These are phyloP conservation scores for Scutellaria baicalensis DNA, from an alignment of 257 asterid species.

Conservation along the genomic window DNA sequence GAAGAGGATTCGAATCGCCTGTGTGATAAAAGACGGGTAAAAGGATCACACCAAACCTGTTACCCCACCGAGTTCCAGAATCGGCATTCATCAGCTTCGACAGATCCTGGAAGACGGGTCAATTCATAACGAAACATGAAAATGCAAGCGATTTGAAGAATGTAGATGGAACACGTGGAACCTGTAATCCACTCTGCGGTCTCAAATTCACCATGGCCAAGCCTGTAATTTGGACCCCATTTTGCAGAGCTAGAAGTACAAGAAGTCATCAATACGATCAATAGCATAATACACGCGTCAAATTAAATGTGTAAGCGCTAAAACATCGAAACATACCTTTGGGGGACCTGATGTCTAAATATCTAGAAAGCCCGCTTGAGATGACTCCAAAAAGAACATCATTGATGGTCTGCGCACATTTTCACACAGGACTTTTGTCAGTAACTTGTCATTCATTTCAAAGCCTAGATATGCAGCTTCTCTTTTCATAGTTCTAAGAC, in stretches of 20 bases:
- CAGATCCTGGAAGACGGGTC: constrained; percentile 34
- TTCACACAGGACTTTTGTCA: background rate
- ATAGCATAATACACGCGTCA: background rate
- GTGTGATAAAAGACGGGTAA: constrained; percentile 53
- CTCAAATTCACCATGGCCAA: constrained; percentile 76
- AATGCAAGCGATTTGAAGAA: background rate
- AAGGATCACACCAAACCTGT: constrained; percentile 66
- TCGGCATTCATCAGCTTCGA: constrained; percentile 33
- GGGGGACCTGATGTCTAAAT: constrained; percentile 42
- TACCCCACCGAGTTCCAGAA: constrained; percentile 40
- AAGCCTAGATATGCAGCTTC: background rate
- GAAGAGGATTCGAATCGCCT: constrained; percentile 43
- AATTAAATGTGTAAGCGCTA: no score
- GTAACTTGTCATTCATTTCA: background rate
- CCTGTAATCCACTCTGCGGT: constrained; percentile 65
- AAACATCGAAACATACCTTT: constrained; percentile 33
- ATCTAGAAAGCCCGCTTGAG: constrained; percentile 63
- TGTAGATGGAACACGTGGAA: background rate
- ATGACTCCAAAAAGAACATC: constrained; percentile 78
- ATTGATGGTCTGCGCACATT: constrained; percentile 68
- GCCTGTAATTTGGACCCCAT: constrained; percentile 68
- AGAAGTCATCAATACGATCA: background rate
- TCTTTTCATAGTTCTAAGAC: background rate
- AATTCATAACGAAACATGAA: background rate
- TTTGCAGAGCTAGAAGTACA: constrained; percentile 25